Conservation (phyloP, 805 yeast genomes). For the Cyberlindnera maritima region DNA sequence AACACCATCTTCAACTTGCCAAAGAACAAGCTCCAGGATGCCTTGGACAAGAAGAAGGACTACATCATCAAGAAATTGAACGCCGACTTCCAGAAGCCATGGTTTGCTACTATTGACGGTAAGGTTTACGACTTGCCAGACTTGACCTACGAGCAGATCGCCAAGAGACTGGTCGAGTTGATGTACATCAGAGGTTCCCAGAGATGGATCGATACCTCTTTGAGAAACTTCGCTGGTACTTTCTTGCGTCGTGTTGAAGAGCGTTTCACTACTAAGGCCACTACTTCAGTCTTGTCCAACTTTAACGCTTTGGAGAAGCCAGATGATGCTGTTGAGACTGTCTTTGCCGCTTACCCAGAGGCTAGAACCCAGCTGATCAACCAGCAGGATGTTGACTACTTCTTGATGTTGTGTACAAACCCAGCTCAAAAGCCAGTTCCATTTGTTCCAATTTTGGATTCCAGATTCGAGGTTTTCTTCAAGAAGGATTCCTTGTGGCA, state of each 20-base stretch:
- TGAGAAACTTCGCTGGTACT: slow-evolving; percentile 84
- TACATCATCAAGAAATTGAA: slow-evolving; percentile 83
- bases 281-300: slow-evolving; percentile 71
- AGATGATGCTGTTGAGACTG: slow-evolving; percentile 49
- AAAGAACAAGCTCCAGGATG: slow-evolving; percentile 79
- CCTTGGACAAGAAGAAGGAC: slow-evolving; percentile 78
- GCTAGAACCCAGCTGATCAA: slow-evolving; percentile 81
- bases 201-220: slow-evolving; percentile 85
- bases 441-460: slow-evolving; percentile 92
- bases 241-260: slow-evolving; percentile 94
- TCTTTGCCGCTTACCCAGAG: slow-evolving; percentile 68
- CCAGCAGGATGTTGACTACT: slow-evolving; percentile 94
- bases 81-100: slow-evolving; percentile 95
- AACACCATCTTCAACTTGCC: slow-evolving; percentile 90
- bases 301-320: slow-evolving; percentile 70
- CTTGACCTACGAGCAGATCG: slow-evolving; percentile 93
- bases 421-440: slow-evolving; percentile 97
- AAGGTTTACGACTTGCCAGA: slow-evolving; percentile 90
- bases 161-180: slow-evolving; percentile 81
- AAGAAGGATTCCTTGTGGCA: slow-evolving; percentile 99
- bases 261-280: slow-evolving; percentile 67
- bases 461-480: slow-evolving; percentile 91
- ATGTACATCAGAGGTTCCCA: slow-evolving; percentile 74
- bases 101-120: slow-evolving; percentile 78
- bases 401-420: slow-evolving; percentile 76